phyloP scores from a whole-genome alignment of 495 filamentous ascomycete species.

The Lasiosphaeris hirsuta region DNA sequence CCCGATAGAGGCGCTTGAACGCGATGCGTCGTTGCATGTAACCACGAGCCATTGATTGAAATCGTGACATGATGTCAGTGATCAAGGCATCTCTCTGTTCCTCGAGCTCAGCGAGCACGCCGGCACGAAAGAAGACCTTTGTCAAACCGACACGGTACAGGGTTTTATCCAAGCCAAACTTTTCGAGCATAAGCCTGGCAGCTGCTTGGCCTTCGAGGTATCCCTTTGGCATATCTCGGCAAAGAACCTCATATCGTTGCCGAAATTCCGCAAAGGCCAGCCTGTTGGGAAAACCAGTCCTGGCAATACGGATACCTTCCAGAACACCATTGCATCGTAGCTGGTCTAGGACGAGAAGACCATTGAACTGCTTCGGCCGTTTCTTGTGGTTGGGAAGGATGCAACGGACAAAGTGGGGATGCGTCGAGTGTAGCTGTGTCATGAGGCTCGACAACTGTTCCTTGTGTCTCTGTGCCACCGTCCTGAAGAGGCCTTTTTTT shows the following conservation, averaged over 20 bases:
- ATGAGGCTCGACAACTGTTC: constrained; percentile 94
- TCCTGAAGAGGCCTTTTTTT: constrained; percentile 96
- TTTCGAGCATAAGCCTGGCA: constrained; percentile 83
- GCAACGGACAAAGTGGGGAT: constrained; percentile 97
- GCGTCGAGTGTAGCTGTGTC: constrained; percentile 91
- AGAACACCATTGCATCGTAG: constrained; percentile 97
- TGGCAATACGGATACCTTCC: constrained; percentile 94
- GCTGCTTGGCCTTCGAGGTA: constrained; percentile 87
- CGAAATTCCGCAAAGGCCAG: constrained; percentile 91
- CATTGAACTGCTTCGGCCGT: constrained; percentile 86
- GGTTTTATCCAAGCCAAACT: constrained; percentile 75
- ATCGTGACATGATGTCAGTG: constrained; percentile 85
- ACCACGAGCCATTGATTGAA: constrained; percentile 87
- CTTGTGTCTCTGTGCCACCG: constrained; percentile 95
- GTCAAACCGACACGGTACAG: constrained; percentile 93
- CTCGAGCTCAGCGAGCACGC: constrained; percentile 94
- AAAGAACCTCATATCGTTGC: constrained; percentile 96
- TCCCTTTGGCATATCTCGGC: constrained; percentile 80
- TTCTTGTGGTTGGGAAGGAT: constrained; percentile 99
- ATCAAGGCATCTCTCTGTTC: constrained; percentile 91
- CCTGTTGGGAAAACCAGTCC: constrained; percentile 97
- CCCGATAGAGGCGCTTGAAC: constrained; percentile 87
- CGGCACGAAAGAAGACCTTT: constrained; percentile 97
- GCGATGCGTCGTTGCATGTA: constrained; percentile 84
- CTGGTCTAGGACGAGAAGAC: constrained; percentile 88